Evolutionary conservation across 257 asterid genomes (phyloP), one percentile per base, ranked within the genome.

Genomic region (Agastache rugosa): DNA sequence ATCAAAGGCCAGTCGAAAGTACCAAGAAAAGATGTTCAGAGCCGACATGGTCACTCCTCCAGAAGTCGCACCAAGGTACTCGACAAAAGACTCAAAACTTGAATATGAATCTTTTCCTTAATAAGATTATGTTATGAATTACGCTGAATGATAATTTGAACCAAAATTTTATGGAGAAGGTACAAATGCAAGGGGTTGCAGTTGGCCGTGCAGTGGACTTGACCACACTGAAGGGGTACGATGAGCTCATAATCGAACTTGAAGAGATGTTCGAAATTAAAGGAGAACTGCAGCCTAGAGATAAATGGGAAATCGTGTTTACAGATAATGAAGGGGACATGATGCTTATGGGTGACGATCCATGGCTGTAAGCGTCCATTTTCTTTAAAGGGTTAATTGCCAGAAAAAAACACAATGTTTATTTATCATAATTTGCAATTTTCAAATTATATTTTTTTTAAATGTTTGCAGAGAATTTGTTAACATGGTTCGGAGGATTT

Each of bases 261-360:
- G 99, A 94, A 77, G 87, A 85, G 62, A 86, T 94, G 97, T 94
- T 94, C 47, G 96, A 89, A 63, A 90, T 94, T 51, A 85, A 85
- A 74, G 98, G 97, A 35, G 97, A 90, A 73, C 86, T 94, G 44
- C 77, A 62, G 70, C 83, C 83, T 3, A 78, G 96, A 55, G 86
- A 77, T 73, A 92, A 94, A 75, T 92, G 96, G 96, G 97, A 88
- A 69, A 78, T 94, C 11, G 91, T 92, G 48, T 94, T 90, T 66
- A 92, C 93, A 8, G 98, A 94, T 71, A 91, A 90, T 47, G 99
- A 92, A 79, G 99, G 98, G 71, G 98, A 94, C 79, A 87, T 78
- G 91, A 94, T 94, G 98, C 96, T 89, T 7, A 80, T 90, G 92
- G 99, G 96, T 1, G 99, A 94, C 58, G 88, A 94, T 84, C 99